Evolutionary conservation across 306 rosid species (phyloP), one percentile per base, ranked within the genome.

Genomic region (Parietaria judaica): DNA sequence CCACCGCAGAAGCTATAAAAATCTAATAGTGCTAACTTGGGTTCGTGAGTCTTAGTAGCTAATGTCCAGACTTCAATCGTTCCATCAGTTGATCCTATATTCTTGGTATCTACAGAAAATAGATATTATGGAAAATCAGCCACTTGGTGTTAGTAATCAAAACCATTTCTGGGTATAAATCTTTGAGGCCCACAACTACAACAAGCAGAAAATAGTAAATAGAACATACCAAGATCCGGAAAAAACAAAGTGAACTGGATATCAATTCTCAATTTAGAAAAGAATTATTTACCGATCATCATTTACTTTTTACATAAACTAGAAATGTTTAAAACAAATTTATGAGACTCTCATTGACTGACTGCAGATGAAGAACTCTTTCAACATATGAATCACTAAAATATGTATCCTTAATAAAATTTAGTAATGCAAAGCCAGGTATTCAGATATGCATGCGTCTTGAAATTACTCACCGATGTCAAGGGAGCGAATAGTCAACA

Each of bases 1-100:
- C 92, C 96, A 76, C 98, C 98, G 70, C 98, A 91, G 61, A 96
- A 96, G 59, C 96, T 73, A 70, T 72, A 91, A 36, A 91, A 79
- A 79, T 91, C 98, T 54, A 91, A 75, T 51, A 91, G 70, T 51
- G 73, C 64, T 68, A 87, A 65, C 60, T 85, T 80, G 39, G 72
- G 71, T 66, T 69, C 70, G 63, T 36, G 12, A 41, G 68, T 68
- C 58, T 65, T 6, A 36, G 81, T 72, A 53, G 74, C 66, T 53
- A 59, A 64, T 36, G 78, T 64, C 51, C 70, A 56, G 66, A 63
- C 60, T 58, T 60, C 59, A 69, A 72, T 68, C 38, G 5, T 63
- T 51, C 66, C 66, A 60, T 53, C 54, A 16, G 74, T 68, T 60
- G 76, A 68, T 46, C 74, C 62, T 51, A 60, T 54, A 62, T 56